Conservation (phyloP, 768 basidiomycete genomes). For the Leccinum variicolor region DNA sequence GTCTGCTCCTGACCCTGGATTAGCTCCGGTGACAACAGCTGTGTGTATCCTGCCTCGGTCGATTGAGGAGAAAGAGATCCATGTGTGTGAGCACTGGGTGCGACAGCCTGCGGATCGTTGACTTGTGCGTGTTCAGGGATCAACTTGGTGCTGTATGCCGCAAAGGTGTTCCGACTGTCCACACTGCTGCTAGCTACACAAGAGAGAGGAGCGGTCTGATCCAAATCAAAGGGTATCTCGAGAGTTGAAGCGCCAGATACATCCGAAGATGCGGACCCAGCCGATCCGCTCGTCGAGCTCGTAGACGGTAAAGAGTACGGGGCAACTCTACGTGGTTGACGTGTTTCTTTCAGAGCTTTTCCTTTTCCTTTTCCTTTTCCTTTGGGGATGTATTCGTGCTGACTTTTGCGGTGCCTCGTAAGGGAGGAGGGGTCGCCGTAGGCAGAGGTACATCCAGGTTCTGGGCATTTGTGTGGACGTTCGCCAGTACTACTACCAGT, state of each 20-base stretch:
- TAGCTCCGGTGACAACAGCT: too few relatives aligned
- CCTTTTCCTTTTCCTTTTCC: too few relatives aligned
- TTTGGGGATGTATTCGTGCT: constrained; percentile 20
- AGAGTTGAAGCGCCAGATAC: background rate
- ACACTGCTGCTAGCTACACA: background rate
- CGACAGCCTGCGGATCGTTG: background rate
- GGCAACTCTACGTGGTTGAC: background rate
- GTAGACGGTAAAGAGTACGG: constrained; percentile 6
- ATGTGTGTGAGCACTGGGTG: too few relatives aligned
- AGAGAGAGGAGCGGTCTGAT: background rate
- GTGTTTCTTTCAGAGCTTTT: background rate
- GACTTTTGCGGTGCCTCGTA: constrained; percentile 17
- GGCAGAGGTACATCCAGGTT: constrained; percentile 6
- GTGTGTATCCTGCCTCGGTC: too few relatives aligned
- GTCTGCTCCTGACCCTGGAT: too few relatives aligned
- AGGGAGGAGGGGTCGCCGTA: constrained; percentile 20
- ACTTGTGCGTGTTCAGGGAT: background rate
- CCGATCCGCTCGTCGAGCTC: background rate
- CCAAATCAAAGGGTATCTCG: background rate
- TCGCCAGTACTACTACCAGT: constrained; percentile 12
- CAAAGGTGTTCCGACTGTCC: background rate
- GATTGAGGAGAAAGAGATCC: too few relatives aligned
- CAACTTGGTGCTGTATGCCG: background rate
- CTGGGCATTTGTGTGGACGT: constrained; percentile 15
- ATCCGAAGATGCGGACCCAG: background rate